Base-by-base conservation (phyloP, 2,329 filamentous ascomycete species). In the Teratosphaeria gauchensis region DNA sequence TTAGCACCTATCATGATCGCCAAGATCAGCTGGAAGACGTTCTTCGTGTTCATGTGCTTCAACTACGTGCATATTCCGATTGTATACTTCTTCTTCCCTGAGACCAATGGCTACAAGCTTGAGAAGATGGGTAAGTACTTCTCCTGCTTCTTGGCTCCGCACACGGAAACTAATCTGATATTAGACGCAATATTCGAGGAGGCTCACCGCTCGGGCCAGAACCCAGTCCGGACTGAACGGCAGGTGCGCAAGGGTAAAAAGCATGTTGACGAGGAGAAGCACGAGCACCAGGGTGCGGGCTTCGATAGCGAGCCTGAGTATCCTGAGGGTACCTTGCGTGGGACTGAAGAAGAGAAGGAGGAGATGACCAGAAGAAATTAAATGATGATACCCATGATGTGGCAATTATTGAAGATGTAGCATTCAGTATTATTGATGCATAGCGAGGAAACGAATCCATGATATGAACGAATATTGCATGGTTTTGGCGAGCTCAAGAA, bases 101-200 rank as follows among this genome's bases (percentile, higher is more conserved):
- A 90, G 73, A 90, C 87, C 0, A 82, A 84, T 54, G 87, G 87
- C 16, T 87, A 84, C 72, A 87, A 86, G 0, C 80, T 92, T 1
- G 88, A 91, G 68, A 86, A 91, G 69, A 53, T 53, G 28, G 52
- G 32, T 53, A 4, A 48, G 19, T 21, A 48, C n/a, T 19, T 19
- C 42, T 48, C 5, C 4, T 48, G n/a, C 42, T 0, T 21, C n/a
- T 48, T 8, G 9, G 4, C 16, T 11, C 16, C 9, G 4, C 16
- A 19, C 2, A 48, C n/a, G 5, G 7, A 11, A 21, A 21, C n/a
- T 48, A n/a, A 48, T n/a, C 9, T 7, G 16, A 9, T 8, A 19
- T 4, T n/a, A 48, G 42, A 48, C 19, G 42, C 42, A 19, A 48
- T 48, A 8, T 48, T 48, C 7, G 42, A 48, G 19, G 42, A 48